These are phyloP conservation scores for Colletotrichum sp. DNA, from an alignment of 2,329 filamentous ascomycete species.

Conservation along the genomic window DNA sequence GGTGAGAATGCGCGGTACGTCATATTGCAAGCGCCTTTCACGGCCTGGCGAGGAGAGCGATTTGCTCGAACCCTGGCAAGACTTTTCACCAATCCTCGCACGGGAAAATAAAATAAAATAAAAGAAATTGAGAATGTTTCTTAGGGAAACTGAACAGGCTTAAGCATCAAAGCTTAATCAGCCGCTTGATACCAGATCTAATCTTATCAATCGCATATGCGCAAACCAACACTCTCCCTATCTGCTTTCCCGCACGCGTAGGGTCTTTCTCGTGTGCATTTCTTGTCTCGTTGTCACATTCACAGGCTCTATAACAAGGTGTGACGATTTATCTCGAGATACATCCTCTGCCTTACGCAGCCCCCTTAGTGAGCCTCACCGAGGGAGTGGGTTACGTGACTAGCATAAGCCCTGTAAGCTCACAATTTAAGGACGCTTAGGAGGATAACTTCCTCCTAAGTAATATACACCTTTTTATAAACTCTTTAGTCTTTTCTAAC, in stretches of 20 bases:
- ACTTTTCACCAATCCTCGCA: neutral
- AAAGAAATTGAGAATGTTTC: neutral
- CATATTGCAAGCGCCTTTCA: neutral
- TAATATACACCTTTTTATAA: no score
- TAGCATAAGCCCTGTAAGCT: no score
- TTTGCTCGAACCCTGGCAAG: neutral
- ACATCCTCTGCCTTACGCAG: no score
- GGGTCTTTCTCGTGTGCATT: neutral
- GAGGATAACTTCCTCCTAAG: no score
- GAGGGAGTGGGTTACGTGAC: no score
- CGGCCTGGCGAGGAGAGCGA: neutral
- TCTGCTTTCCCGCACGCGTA: neutral
- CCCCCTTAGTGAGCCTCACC: no score
- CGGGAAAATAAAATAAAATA: no score
- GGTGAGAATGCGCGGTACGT: neutral
- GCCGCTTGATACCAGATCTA: neutral
- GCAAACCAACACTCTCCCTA: neutral
- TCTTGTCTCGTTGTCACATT: neutral
- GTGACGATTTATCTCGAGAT: neutral
- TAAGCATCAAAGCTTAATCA: neutral
- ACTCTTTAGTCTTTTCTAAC: no score
- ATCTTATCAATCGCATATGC: constrained; percentile 3
- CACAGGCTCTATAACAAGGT: neutral
- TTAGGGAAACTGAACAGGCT: neutral
- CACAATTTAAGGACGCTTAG: no score